Evolutionary conservation across 2,329 filamentous ascomycete species (phyloP).

Genomic region (Curvularia verruculosa): DNA sequence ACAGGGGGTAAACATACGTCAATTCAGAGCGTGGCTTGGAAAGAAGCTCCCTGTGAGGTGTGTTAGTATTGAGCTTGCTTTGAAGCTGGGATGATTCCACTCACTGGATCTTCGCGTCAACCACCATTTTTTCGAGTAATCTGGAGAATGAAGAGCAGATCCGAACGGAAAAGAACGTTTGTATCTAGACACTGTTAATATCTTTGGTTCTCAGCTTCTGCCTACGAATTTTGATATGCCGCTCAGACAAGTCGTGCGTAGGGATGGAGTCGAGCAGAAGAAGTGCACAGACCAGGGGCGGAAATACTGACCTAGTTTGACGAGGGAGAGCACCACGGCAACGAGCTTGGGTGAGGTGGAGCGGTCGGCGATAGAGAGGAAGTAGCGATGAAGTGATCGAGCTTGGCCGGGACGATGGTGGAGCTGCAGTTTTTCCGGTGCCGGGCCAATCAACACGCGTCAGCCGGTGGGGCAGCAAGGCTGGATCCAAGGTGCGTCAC

Average conservation of each 20-base stretch:
- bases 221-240: slow-evolving; percentile 24
- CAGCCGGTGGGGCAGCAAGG: slow-evolving; percentile 3
- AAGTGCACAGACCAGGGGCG: slow-evolving; percentile 29
- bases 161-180: not conserved
- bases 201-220: slow-evolving; percentile 26
- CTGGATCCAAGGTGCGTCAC: slow-evolving; percentile 27
- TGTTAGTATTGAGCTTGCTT: slow-evolving; percentile 29
- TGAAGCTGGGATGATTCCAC: slow-evolving; percentile 14
- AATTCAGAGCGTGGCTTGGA: slow-evolving; percentile 88
- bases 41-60: slow-evolving; percentile 74
- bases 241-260: slow-evolving; percentile 17
- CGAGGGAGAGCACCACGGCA: slow-evolving; percentile 35
- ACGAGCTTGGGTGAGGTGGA: slow-evolving; percentile 36
- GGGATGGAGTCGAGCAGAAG: slow-evolving; percentile 19
- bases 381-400: slow-evolving; percentile 34
- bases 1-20: slow-evolving; percentile 68
- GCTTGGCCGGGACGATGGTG: slow-evolving; percentile 20
- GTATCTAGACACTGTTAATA: slow-evolving; percentile 28
- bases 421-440: slow-evolving; percentile 26
- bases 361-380: slow-evolving; percentile 29
- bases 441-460: slow-evolving; percentile 35
- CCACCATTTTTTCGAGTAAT: slow-evolving; percentile 33
- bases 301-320: slow-evolving; percentile 28
- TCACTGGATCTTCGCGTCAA: slow-evolving; percentile 55
- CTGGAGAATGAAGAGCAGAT: slow-evolving; percentile 1